These are phyloP conservation scores for Penicillium coprophilum DNA, from an alignment of 495 filamentous ascomycete species.

Conservation along the genomic window DNA sequence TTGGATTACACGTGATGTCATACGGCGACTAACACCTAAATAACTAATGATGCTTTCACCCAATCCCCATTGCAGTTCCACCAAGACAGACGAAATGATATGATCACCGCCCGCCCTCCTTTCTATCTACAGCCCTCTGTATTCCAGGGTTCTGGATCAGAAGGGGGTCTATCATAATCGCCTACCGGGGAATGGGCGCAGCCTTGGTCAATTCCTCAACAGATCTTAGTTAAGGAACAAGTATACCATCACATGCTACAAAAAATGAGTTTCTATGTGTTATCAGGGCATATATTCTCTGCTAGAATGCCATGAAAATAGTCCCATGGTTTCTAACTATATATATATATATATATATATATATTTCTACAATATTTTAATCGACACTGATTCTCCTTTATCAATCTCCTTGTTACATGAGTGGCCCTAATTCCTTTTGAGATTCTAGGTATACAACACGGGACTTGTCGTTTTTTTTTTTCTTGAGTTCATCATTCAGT, in stretches of 20 bases:
- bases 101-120: not conserved
- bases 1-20: conserved; percentile 9
- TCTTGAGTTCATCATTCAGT: too few species aligned
- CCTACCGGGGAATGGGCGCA: not conserved
- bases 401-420: not conserved
- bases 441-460: not conserved
- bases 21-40: too few species aligned
- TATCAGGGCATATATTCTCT: not conserved
- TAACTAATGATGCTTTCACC: too few species aligned
- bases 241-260: not conserved
- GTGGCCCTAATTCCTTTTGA: not conserved
- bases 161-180: not conserved
- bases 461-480: too few species aligned
- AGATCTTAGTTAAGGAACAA: not conserved
- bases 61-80: not conserved
- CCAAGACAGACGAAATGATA: not conserved
- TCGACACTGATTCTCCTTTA: not conserved
- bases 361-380: not conserved
- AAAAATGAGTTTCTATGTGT: not conserved
- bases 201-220: not conserved
- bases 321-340: not conserved
- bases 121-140: not conserved
- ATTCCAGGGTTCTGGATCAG: not conserved
- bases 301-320: not conserved
- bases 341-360: too few species aligned